These are phyloP conservation scores for Gnomoniopsis smithogilvyi DNA, from an alignment of 2,329 filamentous ascomycete genomes.

Conservation along the genomic window DNA sequence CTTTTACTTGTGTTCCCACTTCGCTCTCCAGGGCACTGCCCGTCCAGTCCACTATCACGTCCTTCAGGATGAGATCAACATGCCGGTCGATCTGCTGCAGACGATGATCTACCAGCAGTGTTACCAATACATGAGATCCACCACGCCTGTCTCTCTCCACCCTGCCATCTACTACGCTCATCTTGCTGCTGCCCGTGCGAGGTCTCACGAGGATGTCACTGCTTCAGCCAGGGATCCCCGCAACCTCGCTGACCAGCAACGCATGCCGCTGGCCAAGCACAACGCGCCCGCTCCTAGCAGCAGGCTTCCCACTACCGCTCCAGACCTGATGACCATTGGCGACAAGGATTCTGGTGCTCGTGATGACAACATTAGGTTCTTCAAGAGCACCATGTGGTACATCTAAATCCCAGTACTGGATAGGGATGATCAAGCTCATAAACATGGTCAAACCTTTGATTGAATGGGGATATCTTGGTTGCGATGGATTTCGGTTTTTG, in stretches of 20 bases:
- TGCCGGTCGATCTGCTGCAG: conserved; percentile 68
- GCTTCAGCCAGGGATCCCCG: conserved; percentile 40
- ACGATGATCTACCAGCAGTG: conserved; percentile 92
- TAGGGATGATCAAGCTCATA: neutral
- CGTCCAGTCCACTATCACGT: conserved; percentile 91
- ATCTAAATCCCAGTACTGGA: conserved; percentile 26
- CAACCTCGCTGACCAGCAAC: conserved; percentile 10
- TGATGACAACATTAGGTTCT: conserved; percentile 22
- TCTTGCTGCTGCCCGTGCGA: conserved; percentile 76
- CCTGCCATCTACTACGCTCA: conserved; percentile 97
- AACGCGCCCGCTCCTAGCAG: conserved; percentile 20
- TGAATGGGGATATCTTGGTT: neutral
- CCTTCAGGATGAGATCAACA: conserved; percentile 74
- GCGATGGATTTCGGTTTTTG: neutral
- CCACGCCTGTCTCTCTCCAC: conserved; percentile 83
- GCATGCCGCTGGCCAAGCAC: conserved; percentile 32
- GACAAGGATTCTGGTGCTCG: conserved; percentile 12
- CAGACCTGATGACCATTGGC: conserved; percentile 29
- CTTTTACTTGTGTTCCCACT: conserved; percentile 65
- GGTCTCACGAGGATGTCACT: conserved; percentile 62
- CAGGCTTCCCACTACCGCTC: conserved; percentile 18
- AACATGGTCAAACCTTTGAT: neutral
- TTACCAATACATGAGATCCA: conserved; percentile 89
- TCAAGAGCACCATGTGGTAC: conserved; percentile 42
- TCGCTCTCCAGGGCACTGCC: conserved; percentile 89